Conservation (phyloP, 1,139 yeast species). For the Eremothecium cymbalariae region DNA sequence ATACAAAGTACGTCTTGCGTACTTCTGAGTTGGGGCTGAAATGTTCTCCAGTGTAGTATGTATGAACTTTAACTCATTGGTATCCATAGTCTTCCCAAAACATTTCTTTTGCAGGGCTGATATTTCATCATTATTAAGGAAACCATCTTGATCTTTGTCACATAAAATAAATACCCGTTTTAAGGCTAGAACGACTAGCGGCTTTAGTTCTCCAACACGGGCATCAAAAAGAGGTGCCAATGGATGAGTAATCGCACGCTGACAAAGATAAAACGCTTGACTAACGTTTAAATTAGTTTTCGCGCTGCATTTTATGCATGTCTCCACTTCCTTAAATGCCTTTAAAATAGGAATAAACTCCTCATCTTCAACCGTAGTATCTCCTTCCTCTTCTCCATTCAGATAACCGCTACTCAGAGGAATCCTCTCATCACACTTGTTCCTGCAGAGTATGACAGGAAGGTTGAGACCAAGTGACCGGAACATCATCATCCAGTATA, state of each 20-base stretch:
- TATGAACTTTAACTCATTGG: constrained; percentile 44
- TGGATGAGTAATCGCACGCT: constrained; percentile 86
- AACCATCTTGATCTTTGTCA: constrained; percentile 88
- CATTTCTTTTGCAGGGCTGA: constrained; percentile 62
- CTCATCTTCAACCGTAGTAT: constrained; percentile 39
- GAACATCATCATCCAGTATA: constrained; percentile 91
- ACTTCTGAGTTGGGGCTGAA: constrained; percentile 17
- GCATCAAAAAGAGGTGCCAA: constrained; percentile 90
- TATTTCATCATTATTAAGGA: constrained; percentile 61
- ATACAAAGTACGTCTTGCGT: constrained; percentile 15
- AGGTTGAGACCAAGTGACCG: constrained; percentile 86
- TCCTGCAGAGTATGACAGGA: constrained; percentile 87
- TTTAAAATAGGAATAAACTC: constrained; percentile 81
- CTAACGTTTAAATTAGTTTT: constrained; percentile 74
- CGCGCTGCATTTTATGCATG: constrained; percentile 84
- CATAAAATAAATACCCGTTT: constrained; percentile 74
- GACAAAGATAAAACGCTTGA: constrained; percentile 83
- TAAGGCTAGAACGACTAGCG: constrained; percentile 66
- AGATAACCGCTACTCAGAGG: constrained; percentile 21
- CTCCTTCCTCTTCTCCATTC: constrained; percentile 16
- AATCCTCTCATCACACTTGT: constrained; percentile 51
- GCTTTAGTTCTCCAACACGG: constrained; percentile 76
- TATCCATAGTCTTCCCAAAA: constrained; percentile 53
- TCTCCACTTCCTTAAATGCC: constrained; percentile 90
- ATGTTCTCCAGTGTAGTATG: constrained; percentile 33